Base-by-base conservation (phyloP, 2,329 filamentous ascomycete genomes). In the Epichloe elymi region DNA sequence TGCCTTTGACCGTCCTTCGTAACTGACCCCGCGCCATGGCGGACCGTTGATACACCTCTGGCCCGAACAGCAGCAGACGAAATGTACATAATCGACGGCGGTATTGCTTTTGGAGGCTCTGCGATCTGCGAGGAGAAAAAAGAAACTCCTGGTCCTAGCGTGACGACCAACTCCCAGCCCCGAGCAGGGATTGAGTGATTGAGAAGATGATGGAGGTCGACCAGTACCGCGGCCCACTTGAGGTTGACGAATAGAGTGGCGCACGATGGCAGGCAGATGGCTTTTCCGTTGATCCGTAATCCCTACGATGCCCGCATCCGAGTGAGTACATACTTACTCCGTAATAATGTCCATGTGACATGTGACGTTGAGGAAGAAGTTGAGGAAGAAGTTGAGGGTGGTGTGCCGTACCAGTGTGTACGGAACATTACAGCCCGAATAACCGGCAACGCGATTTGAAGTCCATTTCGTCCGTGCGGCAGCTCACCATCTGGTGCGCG, bases 181-280 rank as follows among this genome's bases (percentile, higher is more conserved):
- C n/a, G 20, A 30, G 23, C 46, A 48, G 46, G 46, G 46, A 41
- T 48, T 48, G 46, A 14, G 36, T 33, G 46, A 49, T 10, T 17
- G 38, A 19, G 15, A 23, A 20, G 38, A 19, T 35, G 47, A 38
- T 26, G 26, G 26, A 8, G 26, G 26, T 17, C n/a, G 46, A 40
- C 20, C 46, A 41, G 20, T 48, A 37, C 37, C 46, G 46, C 37
- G 46, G 46, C 37, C 36, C 19, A 23, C 46, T 42, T 42, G 36
- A 38, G 36, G 14, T 0, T 38, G 36, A 15, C 36, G 36, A 38
- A 30, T 26, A 26, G 26, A 26, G 26, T 1, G 26, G 26, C 26
- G 26, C 7, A 26, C 26, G 7, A 26, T 26, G 26, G 26, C 7
- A 8, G 7, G 26, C 26, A 30, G 26, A 30, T 30, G 8, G 26